Conservation (phyloP, 2,329 filamentous ascomycete species). For the Pseudocercospora cruenta region DNA sequence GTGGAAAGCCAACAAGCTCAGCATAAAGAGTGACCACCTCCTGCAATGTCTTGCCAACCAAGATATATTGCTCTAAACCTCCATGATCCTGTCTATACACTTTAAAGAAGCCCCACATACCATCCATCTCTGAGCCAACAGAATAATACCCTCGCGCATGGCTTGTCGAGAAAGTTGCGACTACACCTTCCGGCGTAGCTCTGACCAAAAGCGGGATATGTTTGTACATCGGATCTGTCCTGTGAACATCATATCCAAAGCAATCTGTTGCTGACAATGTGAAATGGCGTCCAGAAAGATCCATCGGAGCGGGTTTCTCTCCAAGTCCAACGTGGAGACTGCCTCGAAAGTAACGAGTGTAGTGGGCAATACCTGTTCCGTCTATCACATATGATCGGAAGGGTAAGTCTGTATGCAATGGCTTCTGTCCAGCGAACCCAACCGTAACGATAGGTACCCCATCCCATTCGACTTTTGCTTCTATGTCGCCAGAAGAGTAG, state of each 20-base stretch:
- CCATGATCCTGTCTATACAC: slow-evolving; percentile 73
- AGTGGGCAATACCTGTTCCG: slow-evolving; percentile 65
- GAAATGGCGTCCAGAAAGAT: slow-evolving; percentile 69
- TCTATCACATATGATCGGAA: slow-evolving; percentile 69
- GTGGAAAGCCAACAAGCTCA: slow-evolving; percentile 67
- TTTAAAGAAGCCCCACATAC: slow-evolving; percentile 75
- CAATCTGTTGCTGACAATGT: slow-evolving; percentile 70
- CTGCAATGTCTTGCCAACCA: slow-evolving; percentile 67
- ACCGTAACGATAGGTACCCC: slow-evolving; percentile 62
- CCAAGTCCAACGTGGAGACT: slow-evolving; percentile 72
- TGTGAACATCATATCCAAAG: slow-evolving; percentile 73
- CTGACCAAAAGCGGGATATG: slow-evolving; percentile 75
- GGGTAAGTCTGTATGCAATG: slow-evolving; percentile 65
- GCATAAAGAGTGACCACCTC: slow-evolving; percentile 70
- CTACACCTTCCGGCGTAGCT: slow-evolving; percentile 64
- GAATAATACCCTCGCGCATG: slow-evolving; percentile 67
- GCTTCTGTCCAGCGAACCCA: slow-evolving; percentile 53
- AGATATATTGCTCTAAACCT: slow-evolving; percentile 71
- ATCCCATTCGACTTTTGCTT: slow-evolving; percentile 63
- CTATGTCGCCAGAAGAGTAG: slow-evolving; percentile 38
- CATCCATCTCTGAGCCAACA: slow-evolving; percentile 73
- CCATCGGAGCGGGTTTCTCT: slow-evolving; percentile 74
- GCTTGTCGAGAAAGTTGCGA: slow-evolving; percentile 69
- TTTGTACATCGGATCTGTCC: slow-evolving; percentile 74
- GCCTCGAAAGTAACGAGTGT: slow-evolving; percentile 63